Evolutionary conservation across 805 yeast species (phyloP), one percentile per base, ranked within the genome.

Genomic region (Candida manassasensis): DNA sequence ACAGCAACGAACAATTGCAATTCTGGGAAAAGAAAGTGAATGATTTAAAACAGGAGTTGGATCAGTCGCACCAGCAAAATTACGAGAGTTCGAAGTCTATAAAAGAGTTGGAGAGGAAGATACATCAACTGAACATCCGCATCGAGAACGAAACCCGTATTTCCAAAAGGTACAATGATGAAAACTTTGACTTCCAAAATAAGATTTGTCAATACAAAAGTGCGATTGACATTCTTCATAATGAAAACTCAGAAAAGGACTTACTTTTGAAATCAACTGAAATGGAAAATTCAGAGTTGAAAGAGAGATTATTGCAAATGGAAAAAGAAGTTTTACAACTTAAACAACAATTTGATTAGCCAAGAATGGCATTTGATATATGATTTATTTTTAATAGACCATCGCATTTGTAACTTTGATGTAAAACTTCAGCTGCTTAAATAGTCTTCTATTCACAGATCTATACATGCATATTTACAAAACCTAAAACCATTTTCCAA

Each of bases 301-400:
- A 75, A 43, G 84, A 79, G 43, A 68, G 62, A 36, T 60, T 75
- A 29, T 48, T 72, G 32, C 61, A 65, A 38, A 47, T 79, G 41
- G 82, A 80, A 49, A 71, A 64, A 42, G 87, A 81, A 48, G 51
- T 79, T 3, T 55, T 69, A 16, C 75, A 73, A 33, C 75, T 84
- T 76, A 73, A 75, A 48, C 40, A 41, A 21, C 44, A 35, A 34
- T 34, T 40, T 37, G 39, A 46, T 37, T 29, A 21, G 10, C n/a
- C n/a, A n/a, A n/a, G n/a, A n/a, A n/a, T n/a, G n/a, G n/a, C n/a
- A n/a, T n/a, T n/a, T n/a, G n/a, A n/a, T n/a, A n/a, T n/a, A n/a
- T n/a, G n/a, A n/a, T n/a, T n/a, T n/a, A n/a, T n/a, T n/a, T n/a
- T n/a, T n/a, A n/a, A n/a, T n/a, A n/a, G n/a, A n/a, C n/a, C n/a